Evolutionary conservation across 257 asterid species (phyloP).

Genomic region (Solanum okadae): DNA sequence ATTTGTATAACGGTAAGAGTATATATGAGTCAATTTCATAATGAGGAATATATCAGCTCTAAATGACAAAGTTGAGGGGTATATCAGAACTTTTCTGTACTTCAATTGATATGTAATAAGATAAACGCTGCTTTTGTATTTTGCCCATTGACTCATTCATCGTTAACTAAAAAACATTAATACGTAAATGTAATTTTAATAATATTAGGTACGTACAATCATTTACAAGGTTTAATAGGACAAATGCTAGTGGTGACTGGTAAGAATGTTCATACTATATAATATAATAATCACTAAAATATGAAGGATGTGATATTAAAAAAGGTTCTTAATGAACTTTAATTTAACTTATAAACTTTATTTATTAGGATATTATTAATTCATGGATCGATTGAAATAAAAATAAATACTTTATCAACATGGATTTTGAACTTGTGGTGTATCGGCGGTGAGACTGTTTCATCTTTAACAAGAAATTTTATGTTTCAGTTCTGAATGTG

Average conservation of each 20-base stretch:
- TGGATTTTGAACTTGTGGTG: no score
- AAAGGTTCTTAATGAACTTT: not conserved
- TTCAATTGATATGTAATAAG: no score
- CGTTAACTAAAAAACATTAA: not conserved
- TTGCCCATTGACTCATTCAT: not conserved
- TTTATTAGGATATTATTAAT: not conserved
- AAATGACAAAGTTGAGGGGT: no score
- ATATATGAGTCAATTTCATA: no score
- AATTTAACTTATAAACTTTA: not conserved
- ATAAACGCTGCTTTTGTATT: no score
- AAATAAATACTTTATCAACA: not conserved
- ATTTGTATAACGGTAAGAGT: no score
- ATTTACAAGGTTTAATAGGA: not conserved
- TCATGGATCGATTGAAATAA: not conserved
- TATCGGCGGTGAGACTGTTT: fast-evolving
- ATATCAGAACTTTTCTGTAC: no score
- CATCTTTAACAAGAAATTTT: no score
- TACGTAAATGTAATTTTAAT: not conserved
- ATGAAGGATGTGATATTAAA: not conserved
- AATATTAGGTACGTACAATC: not conserved
- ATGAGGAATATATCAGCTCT: no score
- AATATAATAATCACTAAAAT: not conserved
- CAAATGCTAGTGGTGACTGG: not conserved
- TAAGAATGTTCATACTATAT: not conserved
- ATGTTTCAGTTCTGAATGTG: fast-evolving